A percentile compares a stretch with the other conserved stretches of the same genome.
Evolutionary conservation across 2,329 filamentous ascomycete genomes (phyloP).

Genomic region (Penicillium corylophilum): DNA sequence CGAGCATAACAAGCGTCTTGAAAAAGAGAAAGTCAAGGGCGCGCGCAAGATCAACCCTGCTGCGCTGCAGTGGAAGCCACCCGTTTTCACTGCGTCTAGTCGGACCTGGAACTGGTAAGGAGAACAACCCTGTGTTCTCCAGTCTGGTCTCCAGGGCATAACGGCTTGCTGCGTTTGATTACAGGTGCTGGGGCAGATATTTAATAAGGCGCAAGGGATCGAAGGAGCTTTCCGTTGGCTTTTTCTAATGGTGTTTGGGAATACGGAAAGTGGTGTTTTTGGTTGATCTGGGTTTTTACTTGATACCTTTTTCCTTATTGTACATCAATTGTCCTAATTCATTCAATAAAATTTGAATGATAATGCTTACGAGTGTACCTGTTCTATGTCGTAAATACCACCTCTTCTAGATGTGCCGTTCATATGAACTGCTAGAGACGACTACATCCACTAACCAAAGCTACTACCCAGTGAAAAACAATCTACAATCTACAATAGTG

Average conservation of each 20-base stretch:
- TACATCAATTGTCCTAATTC: neutral
- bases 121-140: neutral
- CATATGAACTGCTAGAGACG: too few species aligned
- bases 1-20: constrained; percentile 66
- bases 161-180: neutral
- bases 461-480: neutral
- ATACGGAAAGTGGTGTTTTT: constrained; percentile 5
- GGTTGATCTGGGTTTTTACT: constrained; percentile 5
- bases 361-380: neutral
- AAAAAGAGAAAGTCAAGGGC: constrained; percentile 77
- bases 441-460: neutral
- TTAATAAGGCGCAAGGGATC: neutral
- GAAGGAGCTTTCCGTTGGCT: neutral
- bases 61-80: constrained; percentile 90
- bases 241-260: constrained; percentile 7
- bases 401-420: too few species aligned
- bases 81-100: constrained; percentile 84
- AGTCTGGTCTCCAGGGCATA: neutral
- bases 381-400: too few species aligned
- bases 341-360: neutral
- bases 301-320: constrained; percentile 12
- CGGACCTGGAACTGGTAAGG: constrained; percentile 93
- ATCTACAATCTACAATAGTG: neutral
- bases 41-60: constrained; percentile 72
- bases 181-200: neutral